Evolutionary conservation across 305 asterid species (phyloP).

Genomic region (Stenogyne calaminthoides): DNA sequence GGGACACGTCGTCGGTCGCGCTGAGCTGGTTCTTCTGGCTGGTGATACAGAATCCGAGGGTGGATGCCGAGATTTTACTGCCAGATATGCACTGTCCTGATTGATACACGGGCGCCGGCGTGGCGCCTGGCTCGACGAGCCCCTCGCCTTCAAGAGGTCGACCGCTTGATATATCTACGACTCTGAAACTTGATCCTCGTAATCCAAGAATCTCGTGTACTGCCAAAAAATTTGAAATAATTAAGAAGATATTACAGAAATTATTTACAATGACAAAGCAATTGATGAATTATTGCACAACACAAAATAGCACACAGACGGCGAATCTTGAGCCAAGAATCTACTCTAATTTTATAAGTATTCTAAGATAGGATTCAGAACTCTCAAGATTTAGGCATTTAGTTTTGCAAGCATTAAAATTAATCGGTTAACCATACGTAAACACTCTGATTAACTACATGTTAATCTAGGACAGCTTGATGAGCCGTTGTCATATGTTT

Average conservation of each 20-base stretch:
- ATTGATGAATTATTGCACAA: not conserved
- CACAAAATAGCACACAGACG: not conserved
- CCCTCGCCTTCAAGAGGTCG: constrained; percentile 67
- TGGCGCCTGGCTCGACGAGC: constrained; percentile 60
- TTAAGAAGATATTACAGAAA: not conserved
- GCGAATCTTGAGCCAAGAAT: not conserved
- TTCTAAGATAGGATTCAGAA: not conserved
- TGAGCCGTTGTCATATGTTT: not conserved
- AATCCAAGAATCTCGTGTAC: constrained; percentile 92
- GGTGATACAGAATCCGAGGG: too few species aligned
- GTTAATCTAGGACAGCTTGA: not conserved
- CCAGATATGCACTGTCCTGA: constrained; percentile 67
- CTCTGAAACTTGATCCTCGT: constrained; percentile 73
- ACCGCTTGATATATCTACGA: constrained; percentile 64
- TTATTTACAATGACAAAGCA: not conserved
- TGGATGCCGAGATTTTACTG: constrained; percentile 54
- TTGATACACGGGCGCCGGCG: constrained; percentile 66
- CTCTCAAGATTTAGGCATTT: not conserved
- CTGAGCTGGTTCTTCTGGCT: too few species aligned
- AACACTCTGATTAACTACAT: not conserved
- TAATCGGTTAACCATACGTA: not conserved
- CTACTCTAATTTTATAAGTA: not conserved
- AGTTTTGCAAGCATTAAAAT: not conserved
- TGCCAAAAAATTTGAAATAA: constrained; percentile 39
- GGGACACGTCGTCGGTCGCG: too few species aligned